These are phyloP conservation scores for Phyllostachys edulis DNA, from an alignment of 176 grass and related monocot genomes.

Conservation along the genomic window DNA sequence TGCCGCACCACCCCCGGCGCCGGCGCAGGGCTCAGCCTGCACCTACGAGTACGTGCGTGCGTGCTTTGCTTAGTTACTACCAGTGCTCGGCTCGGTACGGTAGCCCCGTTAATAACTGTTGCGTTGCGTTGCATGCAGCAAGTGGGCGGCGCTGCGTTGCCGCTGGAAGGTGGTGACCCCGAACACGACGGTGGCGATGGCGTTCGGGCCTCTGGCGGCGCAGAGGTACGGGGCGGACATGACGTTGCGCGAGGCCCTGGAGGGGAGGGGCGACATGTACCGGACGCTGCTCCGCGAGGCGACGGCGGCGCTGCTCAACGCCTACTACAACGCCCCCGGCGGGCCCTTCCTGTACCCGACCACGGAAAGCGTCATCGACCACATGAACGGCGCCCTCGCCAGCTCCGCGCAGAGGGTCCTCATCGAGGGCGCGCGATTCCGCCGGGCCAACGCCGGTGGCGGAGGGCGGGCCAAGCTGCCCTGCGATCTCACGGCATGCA, in stretches of 20 bases:
- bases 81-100: too few species aligned
- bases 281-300: constrained; percentile 78
- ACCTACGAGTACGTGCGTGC: constrained; percentile 46
- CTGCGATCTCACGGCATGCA: constrained; percentile 52
- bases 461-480: constrained; percentile 25
- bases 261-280: constrained; percentile 64
- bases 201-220: constrained; percentile 70
- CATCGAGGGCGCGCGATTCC: constrained; percentile 57
- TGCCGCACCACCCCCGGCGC: background rate
- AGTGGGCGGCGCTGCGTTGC: too few species aligned
- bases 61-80: too few species aligned
- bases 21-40: constrained; percentile 55
- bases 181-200: constrained; percentile 69
- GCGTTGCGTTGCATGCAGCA: too few species aligned
- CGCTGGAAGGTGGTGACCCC: background rate
- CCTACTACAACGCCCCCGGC: constrained; percentile 59
- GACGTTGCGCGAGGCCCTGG: constrained; percentile 60
- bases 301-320: constrained; percentile 75
- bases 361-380: constrained; percentile 57
- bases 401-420: constrained; percentile 46
- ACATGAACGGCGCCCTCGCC: constrained; percentile 57
- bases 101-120: too few species aligned
- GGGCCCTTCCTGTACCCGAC: constrained; percentile 45
- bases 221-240: constrained; percentile 55
- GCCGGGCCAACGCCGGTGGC: constrained; percentile 58